Percentiles rank a stretch among this genome's conserved stretches.
Conservation (phyloP, 768 basidiomycete species). For the Pulveroboletus sp. region DNA sequence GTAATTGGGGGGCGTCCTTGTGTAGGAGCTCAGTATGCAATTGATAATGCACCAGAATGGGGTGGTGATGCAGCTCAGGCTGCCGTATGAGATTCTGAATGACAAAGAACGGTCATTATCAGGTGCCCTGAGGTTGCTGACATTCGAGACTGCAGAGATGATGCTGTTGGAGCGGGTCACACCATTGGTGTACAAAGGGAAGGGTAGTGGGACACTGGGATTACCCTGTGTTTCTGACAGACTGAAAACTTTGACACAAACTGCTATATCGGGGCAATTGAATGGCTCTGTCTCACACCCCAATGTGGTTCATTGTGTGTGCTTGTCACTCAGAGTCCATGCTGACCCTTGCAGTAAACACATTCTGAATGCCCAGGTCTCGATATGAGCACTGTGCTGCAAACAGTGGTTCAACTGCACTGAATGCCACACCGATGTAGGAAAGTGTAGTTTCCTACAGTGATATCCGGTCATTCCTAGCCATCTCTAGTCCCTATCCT, state of each 20-base stretch:
- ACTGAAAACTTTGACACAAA: no score
- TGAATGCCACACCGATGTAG: constrained; percentile 95
- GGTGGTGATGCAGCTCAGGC: constrained; percentile 11
- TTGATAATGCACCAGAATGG: constrained; percentile 15
- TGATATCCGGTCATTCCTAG: no score
- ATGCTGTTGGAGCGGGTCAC: constrained; percentile 21
- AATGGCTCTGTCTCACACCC: no score
- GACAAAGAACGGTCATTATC: constrained; percentile 12
- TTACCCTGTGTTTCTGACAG: constrained; percentile 22
- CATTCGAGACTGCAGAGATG: constrained; percentile 15
- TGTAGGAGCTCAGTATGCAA: constrained; percentile 25
- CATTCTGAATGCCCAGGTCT: constrained; percentile 92
- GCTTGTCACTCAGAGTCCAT: no score
- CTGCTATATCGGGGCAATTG: no score
- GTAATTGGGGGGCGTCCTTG: background rate
- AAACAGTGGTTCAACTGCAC: constrained; percentile 97
- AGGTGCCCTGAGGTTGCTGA: constrained; percentile 14
- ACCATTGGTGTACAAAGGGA: constrained; percentile 12
- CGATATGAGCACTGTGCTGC: constrained; percentile 96
- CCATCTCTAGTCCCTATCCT: no score
- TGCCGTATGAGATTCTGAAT: constrained; percentile 22
- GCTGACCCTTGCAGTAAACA: constrained; percentile 67
- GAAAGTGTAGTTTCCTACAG: no score
- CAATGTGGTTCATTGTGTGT: no score
- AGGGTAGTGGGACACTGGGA: constrained; percentile 13